phyloP scores from a whole-genome alignment of 1,284 basidiomycete genomes.

The Pseudozyma tsukubaensis region DNA sequence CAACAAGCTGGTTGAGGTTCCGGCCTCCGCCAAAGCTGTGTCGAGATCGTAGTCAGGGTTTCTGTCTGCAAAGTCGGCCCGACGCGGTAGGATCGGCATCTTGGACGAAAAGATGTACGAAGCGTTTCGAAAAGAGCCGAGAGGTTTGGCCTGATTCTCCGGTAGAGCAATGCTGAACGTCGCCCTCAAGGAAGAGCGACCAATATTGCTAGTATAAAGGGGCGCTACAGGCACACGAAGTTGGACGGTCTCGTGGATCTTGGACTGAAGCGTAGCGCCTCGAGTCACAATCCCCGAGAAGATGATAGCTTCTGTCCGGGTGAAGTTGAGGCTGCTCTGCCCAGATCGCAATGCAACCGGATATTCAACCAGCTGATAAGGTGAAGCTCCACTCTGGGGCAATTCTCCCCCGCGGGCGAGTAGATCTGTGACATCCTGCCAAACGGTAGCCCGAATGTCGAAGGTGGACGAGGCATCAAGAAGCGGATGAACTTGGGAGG shows the following conservation, averaged over 20 bases:
- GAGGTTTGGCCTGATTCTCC: not conserved
- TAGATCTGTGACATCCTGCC: conserved; percentile 24
- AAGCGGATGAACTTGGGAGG: conserved; percentile 18
- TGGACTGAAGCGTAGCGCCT: conserved; percentile 1
- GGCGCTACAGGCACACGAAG: conserved; percentile 16
- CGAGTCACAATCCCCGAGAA: conserved; percentile 1
- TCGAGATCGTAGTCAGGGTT: conserved; percentile 4
- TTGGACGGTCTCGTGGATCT: conserved; percentile 9
- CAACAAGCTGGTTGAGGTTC: conserved; percentile 8
- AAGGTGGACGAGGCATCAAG: conserved; percentile 11
- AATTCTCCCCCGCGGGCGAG: conserved; percentile 15
- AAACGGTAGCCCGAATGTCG: conserved; percentile 18
- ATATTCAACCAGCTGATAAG: conserved; percentile 7
- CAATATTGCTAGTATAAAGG: conserved; percentile 14
- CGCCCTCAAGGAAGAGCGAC: conserved; percentile 14
- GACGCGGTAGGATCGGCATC: conserved; percentile 7
- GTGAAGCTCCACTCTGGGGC: conserved; percentile 1
- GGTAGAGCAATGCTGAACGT: conserved; percentile 24
- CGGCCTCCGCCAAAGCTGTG: conserved; percentile 10
- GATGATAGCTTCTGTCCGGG: conserved; percentile 12
- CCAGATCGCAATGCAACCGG: not conserved
- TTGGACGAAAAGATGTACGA: conserved; percentile 4
- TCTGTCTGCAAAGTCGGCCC: not conserved
- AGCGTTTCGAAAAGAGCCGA: conserved; percentile 14
- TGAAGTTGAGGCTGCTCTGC: not conserved